A percentile compares a stretch with the other conserved stretches of the same genome.
Conservation (phyloP, 2,329 filamentous ascomycete species). For the Fusarium nisikadoi region DNA sequence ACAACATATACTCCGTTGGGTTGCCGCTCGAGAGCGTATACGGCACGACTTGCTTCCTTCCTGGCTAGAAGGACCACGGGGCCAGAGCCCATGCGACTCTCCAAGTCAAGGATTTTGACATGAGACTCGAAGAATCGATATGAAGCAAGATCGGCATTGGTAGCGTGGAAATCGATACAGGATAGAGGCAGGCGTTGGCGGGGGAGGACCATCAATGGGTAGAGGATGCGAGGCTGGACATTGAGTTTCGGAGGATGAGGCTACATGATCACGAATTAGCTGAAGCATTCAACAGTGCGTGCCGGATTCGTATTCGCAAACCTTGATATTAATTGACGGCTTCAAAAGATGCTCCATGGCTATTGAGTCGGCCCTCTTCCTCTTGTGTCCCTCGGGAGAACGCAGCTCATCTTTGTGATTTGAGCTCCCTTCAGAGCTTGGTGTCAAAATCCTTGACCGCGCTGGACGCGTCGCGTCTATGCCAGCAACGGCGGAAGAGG, state of each 20-base stretch:
- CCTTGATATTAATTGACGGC: slow-evolving; percentile 64
- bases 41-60: slow-evolving; percentile 62
- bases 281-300: not conserved
- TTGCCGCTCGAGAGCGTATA: slow-evolving; percentile 75
- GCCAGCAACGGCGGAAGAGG: slow-evolving; percentile 48
- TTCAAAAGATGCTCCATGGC: slow-evolving; percentile 65
- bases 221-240: slow-evolving; percentile 64
- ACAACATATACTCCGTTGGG: slow-evolving; percentile 70
- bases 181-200: slow-evolving; percentile 70
- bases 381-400: slow-evolving; percentile 48
- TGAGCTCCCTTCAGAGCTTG: slow-evolving; percentile 53
- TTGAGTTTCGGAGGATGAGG: slow-evolving; percentile 65
- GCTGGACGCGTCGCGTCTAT: slow-evolving; percentile 63
- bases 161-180: slow-evolving; percentile 66
- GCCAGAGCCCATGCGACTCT: slow-evolving; percentile 65
- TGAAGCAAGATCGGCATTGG: slow-evolving; percentile 61
- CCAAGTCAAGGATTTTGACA: slow-evolving; percentile 71
- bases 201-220: slow-evolving; percentile 70
- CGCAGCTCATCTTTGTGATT: slow-evolving; percentile 48
- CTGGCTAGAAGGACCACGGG: slow-evolving; percentile 70
- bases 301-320: slow-evolving; percentile 41
- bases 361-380: slow-evolving; percentile 51
- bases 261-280: slow-evolving; percentile 49
- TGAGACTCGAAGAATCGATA: slow-evolving; percentile 70
- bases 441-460: slow-evolving; percentile 54